Conservation (phyloP, 2,329 filamentous ascomycete genomes). For the Fusarium sp. region DNA sequence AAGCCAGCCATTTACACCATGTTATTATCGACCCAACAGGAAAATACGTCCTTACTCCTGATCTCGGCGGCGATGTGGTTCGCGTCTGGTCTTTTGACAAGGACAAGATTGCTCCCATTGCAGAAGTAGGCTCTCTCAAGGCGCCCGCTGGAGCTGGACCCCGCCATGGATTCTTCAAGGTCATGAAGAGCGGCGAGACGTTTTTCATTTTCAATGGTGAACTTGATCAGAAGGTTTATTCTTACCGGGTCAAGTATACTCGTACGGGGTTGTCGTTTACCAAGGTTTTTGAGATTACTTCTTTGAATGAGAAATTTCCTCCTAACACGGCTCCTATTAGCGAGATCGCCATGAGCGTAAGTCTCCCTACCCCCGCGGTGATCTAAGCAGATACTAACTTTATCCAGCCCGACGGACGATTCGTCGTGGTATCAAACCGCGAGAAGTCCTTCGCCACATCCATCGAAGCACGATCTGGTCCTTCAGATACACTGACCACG, state of each 20-base stretch:
- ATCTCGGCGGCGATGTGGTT: constrained; percentile 37
- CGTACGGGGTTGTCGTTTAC: constrained; percentile 26
- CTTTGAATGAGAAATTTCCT: constrained; percentile 30
- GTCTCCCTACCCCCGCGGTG: too few species aligned
- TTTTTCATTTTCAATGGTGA: constrained; percentile 44
- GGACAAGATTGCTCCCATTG: constrained; percentile 36
- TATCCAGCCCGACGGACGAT: constrained; percentile 34
- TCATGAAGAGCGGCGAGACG: constrained; percentile 36
- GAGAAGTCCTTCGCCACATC: constrained; percentile 41
- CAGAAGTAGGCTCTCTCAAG: constrained; percentile 24
- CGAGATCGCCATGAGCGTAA: constrained; percentile 41
- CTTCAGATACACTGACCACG: constrained; percentile 38
- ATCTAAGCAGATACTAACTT: not conserved
- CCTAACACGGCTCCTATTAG: constrained; percentile 37
- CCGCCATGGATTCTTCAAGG: constrained; percentile 39
- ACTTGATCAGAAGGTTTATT: constrained; percentile 42
- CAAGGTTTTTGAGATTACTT: constrained; percentile 40
- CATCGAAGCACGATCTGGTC: constrained; percentile 18
- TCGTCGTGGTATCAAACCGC: constrained; percentile 40
- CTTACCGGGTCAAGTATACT: constrained; percentile 38
- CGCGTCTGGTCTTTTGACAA: constrained; percentile 41
- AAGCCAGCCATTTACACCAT: constrained; percentile 40
- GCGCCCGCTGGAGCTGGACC: constrained; percentile 34
- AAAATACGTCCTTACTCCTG: constrained; percentile 37
- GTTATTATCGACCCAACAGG: constrained; percentile 41